These are phyloP conservation scores for Penicillium riverlandense DNA, from an alignment of 495 filamentous ascomycete species.

Conservation along the genomic window DNA sequence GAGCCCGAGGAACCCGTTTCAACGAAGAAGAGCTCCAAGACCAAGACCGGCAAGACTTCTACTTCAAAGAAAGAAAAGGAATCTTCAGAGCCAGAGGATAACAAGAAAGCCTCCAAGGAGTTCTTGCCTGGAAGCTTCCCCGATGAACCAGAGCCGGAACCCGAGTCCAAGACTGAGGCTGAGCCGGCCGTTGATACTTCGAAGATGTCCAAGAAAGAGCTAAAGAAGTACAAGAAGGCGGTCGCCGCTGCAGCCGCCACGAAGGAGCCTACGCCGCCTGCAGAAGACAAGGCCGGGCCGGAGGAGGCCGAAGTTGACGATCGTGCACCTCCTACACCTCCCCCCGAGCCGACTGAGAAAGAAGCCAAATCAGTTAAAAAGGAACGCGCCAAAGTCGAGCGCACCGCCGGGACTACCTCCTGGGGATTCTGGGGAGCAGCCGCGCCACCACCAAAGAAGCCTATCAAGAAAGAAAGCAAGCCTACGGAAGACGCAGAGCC, in stretches of 20 bases:
- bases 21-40: not conserved
- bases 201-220: conserved; percentile 22
- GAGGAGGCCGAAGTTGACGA: conserved; percentile 16
- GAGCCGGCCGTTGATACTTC: conserved; percentile 14
- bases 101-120: conserved; percentile 16
- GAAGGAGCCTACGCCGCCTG: conserved; percentile 52
- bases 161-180: conserved; percentile 24
- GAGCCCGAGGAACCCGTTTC: conserved; percentile 11
- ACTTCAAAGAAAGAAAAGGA: conserved; percentile 8
- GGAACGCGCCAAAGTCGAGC: conserved; percentile 51
- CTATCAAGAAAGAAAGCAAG: conserved; percentile 35
- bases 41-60: conserved; percentile 5
- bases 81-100: conserved; percentile 7
- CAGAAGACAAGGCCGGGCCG: conserved; percentile 3
- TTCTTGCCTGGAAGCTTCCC: conserved; percentile 30
- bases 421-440: conserved; percentile 56
- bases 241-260: conserved; percentile 47
- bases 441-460: conserved; percentile 43
- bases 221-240: conserved; percentile 28
- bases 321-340: conserved; percentile 44
- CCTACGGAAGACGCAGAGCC: conserved; percentile 23
- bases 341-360: conserved; percentile 37
- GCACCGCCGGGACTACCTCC: conserved; percentile 34
- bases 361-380: conserved; percentile 43
- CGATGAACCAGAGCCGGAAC: conserved; percentile 14